A percentile compares a stretch with the other conserved stretches of the same genome.
Evolutionary conservation across 805 yeast genomes (phyloP).

Genomic region (Saccharomycopsis amapae): DNA sequence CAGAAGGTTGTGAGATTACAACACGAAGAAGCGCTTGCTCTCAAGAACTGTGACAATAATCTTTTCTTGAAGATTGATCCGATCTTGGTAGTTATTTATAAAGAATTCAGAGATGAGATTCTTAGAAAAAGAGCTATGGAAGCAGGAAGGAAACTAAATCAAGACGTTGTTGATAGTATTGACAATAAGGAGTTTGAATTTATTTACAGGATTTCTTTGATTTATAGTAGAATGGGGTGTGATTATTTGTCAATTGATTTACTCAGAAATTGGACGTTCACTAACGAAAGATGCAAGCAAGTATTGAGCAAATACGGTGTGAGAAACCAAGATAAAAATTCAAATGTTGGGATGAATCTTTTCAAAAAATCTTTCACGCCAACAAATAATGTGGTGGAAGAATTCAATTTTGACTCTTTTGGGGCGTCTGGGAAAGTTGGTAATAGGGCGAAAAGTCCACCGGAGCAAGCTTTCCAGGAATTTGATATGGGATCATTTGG

Average conservation of each 20-base stretch:
- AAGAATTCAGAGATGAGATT: constrained; percentile 50
- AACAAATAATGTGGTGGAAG: not conserved
- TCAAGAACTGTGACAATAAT: constrained; percentile 25
- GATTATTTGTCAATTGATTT: constrained; percentile 64
- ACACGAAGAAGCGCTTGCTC: not conserved
- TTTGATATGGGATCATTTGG: constrained; percentile 7
- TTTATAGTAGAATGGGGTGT: constrained; percentile 87
- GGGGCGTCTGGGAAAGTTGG: not conserved
- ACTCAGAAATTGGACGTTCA: constrained; percentile 61
- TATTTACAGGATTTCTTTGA: constrained; percentile 53
- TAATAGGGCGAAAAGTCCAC: not conserved
- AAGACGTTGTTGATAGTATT: constrained; percentile 24
- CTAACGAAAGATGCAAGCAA: not conserved
- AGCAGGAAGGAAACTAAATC: too few species aligned
- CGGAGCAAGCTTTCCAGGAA: not conserved
- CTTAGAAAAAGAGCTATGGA: not conserved
- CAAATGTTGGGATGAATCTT: not conserved
- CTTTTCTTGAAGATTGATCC: constrained; percentile 72
- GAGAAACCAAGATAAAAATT: not conserved
- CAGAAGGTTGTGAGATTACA: not conserved
- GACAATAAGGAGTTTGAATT: constrained; percentile 50
- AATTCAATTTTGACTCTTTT: not conserved
- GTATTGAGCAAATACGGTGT: not conserved
- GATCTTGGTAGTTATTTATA: constrained; percentile 60
- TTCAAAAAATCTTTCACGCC: not conserved